Percentiles rank a stretch among this genome's conserved stretches.
Evolutionary conservation across 345 rosid species (phyloP).

Genomic region (Eucalyptus marginata): DNA sequence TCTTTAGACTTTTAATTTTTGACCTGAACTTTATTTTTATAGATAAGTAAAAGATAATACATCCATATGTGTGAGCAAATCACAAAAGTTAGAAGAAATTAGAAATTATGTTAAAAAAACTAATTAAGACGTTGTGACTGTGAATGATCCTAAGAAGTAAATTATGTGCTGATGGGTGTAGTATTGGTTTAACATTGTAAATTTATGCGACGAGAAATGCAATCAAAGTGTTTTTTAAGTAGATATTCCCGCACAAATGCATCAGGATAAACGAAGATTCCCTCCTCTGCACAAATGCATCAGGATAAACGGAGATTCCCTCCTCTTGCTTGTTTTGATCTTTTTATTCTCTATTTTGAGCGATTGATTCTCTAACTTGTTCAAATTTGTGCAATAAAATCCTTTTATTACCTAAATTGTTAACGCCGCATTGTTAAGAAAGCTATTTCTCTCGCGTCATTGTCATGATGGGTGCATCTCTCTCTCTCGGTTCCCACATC

Average conservation of each 20-base stretch:
- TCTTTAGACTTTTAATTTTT: background rate
- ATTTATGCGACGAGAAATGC: background rate
- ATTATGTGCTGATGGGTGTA: background rate
- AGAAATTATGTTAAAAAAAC: background rate
- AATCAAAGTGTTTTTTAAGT: background rate
- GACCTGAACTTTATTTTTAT: background rate
- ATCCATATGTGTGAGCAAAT: background rate
- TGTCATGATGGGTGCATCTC: background rate
- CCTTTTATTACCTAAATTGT: background rate
- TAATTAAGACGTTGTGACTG: background rate
- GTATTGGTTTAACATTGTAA: background rate
- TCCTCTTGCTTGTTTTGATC: background rate
- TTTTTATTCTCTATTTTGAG: background rate
- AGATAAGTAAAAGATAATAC: background rate
- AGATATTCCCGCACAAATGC: background rate
- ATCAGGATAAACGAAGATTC: background rate
- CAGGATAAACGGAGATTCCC: background rate
- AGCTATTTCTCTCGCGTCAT: background rate
- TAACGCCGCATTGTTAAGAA: background rate
- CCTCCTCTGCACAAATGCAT: background rate
- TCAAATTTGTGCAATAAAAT: background rate
- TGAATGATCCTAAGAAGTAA: background rate
- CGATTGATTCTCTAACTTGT: background rate
- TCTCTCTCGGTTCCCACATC: background rate
- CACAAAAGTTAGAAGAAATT: background rate